Conservation (phyloP, 2,329 filamentous ascomycete genomes). For the Cladosporium oxysporum region DNA sequence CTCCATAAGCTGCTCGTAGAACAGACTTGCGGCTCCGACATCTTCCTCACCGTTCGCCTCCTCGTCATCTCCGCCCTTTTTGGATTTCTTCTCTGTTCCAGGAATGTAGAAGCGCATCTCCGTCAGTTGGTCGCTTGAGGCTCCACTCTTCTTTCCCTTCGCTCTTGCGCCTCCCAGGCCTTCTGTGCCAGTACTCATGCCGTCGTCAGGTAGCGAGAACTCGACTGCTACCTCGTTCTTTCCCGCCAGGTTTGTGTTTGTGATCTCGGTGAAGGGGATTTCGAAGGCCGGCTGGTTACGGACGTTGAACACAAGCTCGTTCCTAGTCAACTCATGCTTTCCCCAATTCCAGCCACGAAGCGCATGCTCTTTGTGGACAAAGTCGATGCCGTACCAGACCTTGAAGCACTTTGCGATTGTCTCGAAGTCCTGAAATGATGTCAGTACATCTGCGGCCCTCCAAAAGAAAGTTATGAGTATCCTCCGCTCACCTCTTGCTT, state of each 20-base stretch:
- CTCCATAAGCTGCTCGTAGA: conserved; percentile 96
- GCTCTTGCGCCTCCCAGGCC: conserved; percentile 71
- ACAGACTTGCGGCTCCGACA: conserved; percentile 93
- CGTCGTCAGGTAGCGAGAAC: conserved; percentile 75
- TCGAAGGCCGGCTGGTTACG: conserved; percentile 96
- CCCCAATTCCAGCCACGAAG: conserved; percentile 99
- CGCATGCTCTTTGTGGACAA: conserved; percentile 92
- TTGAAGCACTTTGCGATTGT: conserved; percentile 92
- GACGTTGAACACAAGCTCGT: conserved; percentile 93
- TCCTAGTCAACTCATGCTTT: conserved; percentile 94
- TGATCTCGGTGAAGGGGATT: conserved; percentile 94
- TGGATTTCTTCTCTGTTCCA: conserved; percentile 74
- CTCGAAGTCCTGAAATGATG: conserved; percentile 71
- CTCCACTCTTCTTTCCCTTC: conserved; percentile 85
- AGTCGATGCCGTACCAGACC: conserved; percentile 92
- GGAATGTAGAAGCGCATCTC: conserved; percentile 99
- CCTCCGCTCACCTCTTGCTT: conserved; percentile 67
- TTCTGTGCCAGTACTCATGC: conserved; percentile 71
- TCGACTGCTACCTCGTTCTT: conserved; percentile 98
- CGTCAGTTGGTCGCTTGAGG: conserved; percentile 87
- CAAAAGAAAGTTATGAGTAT: neutral
- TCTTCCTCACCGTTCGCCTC: conserved; percentile 65
- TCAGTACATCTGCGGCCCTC: conserved; percentile 7
- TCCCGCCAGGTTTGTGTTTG: conserved; percentile 94
- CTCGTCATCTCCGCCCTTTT: conserved; percentile 65